These are phyloP conservation scores for Dioscorea cayenensis DNA, from an alignment of 116 monocot species.

Conservation along the genomic window DNA sequence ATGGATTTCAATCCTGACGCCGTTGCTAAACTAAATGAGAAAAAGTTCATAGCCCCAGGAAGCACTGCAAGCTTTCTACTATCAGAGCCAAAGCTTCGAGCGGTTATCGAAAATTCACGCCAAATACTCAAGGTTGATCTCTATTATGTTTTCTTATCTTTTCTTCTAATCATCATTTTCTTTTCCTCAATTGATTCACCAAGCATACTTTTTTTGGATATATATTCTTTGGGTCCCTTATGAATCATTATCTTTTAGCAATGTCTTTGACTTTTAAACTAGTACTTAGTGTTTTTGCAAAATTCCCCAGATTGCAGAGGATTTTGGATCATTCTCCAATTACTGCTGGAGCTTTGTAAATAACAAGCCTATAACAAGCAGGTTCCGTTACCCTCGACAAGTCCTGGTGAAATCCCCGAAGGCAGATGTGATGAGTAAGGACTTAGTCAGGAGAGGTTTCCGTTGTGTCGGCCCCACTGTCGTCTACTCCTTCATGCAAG, in stretches of 20 bases:
- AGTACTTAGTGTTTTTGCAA: neutral
- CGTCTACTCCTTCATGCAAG: constrained; percentile 58
- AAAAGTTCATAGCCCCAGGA: constrained; percentile 28
- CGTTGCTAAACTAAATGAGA: constrained; percentile 50
- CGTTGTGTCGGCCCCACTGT: constrained; percentile 43
- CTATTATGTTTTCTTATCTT: neutral
- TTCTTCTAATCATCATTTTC: neutral
- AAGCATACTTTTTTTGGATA: too few relatives aligned
- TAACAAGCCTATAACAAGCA: constrained; percentile 25
- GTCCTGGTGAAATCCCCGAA: constrained; percentile 40
- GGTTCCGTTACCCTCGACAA: constrained; percentile 30
- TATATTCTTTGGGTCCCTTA: neutral
- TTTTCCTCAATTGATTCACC: too few relatives aligned
- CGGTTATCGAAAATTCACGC: constrained; percentile 40
- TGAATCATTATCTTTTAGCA: neutral
- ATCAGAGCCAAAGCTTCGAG: constrained; percentile 47
- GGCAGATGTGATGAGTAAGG: constrained; percentile 52
- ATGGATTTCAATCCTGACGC: constrained; percentile 40
- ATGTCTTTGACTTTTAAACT: neutral
- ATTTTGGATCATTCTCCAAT: constrained; percentile 34
- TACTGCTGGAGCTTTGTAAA: constrained; percentile 49
- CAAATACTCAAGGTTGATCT: constrained; percentile 41
- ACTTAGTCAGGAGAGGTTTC: constrained; percentile 34
- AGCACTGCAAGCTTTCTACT: constrained; percentile 34
- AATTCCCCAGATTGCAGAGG: constrained; percentile 23